phyloP scores from a whole-genome alignment of 495 filamentous ascomycete genomes.

The Podospora australis region DNA sequence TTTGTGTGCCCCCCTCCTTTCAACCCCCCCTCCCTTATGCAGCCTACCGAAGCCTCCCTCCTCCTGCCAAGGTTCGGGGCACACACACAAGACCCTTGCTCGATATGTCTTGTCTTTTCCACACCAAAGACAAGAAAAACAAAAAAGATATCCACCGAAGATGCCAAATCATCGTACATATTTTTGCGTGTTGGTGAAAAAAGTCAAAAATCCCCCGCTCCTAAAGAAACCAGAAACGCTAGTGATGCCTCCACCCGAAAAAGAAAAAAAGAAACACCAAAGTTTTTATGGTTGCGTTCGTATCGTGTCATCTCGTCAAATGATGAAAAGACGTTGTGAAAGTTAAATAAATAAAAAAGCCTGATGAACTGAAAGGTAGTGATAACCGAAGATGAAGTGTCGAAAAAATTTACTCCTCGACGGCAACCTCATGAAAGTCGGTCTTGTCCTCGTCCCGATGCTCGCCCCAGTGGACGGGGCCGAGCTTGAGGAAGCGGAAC shows the following conservation, averaged over 20 bases:
- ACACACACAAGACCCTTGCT: background rate
- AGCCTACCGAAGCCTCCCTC: background rate
- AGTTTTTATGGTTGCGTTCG: background rate
- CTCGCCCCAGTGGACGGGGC: constrained; percentile 46
- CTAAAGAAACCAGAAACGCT: background rate
- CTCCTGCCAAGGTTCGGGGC: too few relatives aligned
- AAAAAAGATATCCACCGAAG: background rate
- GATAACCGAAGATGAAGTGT: background rate
- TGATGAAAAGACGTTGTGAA: background rate
- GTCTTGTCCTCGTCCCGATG: constrained; percentile 37
- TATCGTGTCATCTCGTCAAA: background rate
- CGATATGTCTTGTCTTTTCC: background rate
- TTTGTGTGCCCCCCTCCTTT: too few relatives aligned
- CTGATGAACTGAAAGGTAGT: background rate
- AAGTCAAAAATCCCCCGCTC: background rate
- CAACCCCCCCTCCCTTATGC: too few relatives aligned
- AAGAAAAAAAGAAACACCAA: background rate
- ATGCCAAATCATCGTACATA: background rate
- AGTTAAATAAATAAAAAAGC: background rate
- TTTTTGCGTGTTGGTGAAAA: background rate
- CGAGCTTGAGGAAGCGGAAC: constrained; percentile 42
- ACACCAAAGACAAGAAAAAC: background rate
- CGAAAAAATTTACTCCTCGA: constrained; percentile 30
- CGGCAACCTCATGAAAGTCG: constrained; percentile 39
- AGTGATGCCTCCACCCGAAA: too few relatives aligned